Evolutionary conservation across 345 rosid species (phyloP).

Genomic region (Cardamine resedifolia): DNA sequence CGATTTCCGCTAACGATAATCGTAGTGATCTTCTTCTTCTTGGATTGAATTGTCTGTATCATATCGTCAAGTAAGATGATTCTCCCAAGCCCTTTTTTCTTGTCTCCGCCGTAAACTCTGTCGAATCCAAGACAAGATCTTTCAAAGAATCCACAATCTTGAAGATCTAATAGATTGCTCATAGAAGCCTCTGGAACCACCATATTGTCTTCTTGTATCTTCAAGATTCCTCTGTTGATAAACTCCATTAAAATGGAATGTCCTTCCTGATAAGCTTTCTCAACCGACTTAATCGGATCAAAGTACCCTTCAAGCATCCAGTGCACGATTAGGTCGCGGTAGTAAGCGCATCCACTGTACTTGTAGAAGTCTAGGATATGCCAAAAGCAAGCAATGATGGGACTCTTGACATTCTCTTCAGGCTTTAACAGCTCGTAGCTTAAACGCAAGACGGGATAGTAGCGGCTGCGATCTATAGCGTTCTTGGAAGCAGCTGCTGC

Average conservation of each 20-base stretch:
- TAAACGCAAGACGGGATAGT: constrained; percentile 30
- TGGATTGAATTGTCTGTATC: constrained; percentile 43
- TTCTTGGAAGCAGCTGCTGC: constrained; percentile 16
- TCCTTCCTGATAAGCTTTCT: constrained; percentile 48
- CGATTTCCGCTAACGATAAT: constrained; percentile 47
- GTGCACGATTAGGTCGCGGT: constrained; percentile 50
- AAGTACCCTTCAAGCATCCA: constrained; percentile 74
- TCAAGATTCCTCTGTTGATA: constrained; percentile 44
- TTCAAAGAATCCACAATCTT: constrained; percentile 38
- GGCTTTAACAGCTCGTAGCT: constrained; percentile 36
- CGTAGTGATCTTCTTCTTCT: constrained; percentile 25
- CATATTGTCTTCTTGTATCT: constrained; percentile 45
- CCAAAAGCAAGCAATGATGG: constrained; percentile 48
- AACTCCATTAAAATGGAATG: constrained; percentile 51
- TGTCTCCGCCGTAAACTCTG: constrained; percentile 26
- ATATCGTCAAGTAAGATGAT: constrained; percentile 45
- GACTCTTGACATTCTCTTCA: not conserved
- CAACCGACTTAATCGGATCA: constrained; percentile 39
- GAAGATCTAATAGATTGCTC: constrained; percentile 32
- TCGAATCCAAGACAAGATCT: constrained; percentile 46
- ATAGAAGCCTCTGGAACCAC: constrained; percentile 47
- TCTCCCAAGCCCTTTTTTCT: constrained; percentile 42
- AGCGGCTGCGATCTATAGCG: not conserved
- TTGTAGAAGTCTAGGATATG: constrained; percentile 43
- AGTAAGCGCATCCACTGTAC: constrained; percentile 41